Conservation (phyloP, 73 alveolate species). For the Breviolum minutum region DNA sequence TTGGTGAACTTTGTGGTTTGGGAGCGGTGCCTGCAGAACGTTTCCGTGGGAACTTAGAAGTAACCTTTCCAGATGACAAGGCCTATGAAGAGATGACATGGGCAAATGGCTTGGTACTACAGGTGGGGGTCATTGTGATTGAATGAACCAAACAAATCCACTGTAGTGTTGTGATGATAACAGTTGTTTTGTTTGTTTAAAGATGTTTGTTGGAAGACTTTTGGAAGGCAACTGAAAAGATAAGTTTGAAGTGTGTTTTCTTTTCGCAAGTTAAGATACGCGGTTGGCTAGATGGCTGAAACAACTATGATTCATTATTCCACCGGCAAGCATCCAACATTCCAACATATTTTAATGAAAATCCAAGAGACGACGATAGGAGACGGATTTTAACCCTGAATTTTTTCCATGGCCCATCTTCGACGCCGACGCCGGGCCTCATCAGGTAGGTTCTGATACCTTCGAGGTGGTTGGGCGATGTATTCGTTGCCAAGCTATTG, state of each 20-base stretch:
- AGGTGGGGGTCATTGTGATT: background rate
- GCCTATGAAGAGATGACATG: constrained; percentile 37
- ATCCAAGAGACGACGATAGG: no score
- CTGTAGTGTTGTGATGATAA: background rate
- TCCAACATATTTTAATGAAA: no score
- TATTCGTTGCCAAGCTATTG: constrained; percentile 85
- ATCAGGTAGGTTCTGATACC: background rate
- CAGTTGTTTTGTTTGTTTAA: background rate
- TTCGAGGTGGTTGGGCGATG: constrained; percentile 87
- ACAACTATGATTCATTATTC: no score
- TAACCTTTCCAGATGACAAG: constrained; percentile 29
- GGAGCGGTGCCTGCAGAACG: constrained; percentile 73
- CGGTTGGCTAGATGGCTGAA: no score
- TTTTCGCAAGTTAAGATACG: no score
- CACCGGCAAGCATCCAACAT: no score
- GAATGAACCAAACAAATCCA: background rate
- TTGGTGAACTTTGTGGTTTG: constrained; percentile 79
- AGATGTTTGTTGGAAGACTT: background rate
- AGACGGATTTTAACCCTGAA: no score
- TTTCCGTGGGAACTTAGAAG: constrained; percentile 91
- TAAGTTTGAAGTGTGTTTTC: no score
- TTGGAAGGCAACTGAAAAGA: background rate
- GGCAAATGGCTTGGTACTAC: background rate
- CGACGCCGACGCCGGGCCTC: background rate
- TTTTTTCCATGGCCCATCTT: no score